Conservation (phyloP, 1,284 basidiomycete species). For the Moesziomyces antarcticus region DNA sequence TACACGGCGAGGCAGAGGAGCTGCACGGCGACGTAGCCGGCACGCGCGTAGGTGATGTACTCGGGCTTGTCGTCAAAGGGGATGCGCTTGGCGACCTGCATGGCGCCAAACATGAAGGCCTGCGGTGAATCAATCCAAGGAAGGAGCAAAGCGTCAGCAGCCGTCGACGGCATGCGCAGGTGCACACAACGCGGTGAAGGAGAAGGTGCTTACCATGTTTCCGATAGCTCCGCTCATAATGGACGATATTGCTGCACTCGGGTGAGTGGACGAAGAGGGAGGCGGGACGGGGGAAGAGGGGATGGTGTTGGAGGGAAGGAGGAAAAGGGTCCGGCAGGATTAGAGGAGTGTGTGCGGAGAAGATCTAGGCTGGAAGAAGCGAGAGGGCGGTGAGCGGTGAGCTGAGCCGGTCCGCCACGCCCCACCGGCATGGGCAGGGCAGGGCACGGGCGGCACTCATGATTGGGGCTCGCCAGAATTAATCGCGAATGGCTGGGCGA, state of each 20-base stretch:
- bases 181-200: neutral
- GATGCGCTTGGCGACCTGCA: conserved; percentile 83
- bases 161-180: neutral
- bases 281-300: neutral
- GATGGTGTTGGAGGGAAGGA: conserved; percentile 2
- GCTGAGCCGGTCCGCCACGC: neutral
- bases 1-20: conserved; percentile 77
- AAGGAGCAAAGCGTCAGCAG: neutral
- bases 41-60: conserved; percentile 82
- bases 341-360: neutral
- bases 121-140: neutral
- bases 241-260: conserved; percentile 7
- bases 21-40: conserved; percentile 83
- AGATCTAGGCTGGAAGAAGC: conserved; percentile 2
- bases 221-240: conserved; percentile 52
- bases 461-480: too few relatives aligned
- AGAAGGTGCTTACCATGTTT: conserved; percentile 45
- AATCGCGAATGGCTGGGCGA: neutral
- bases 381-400: neutral
- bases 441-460: too few relatives aligned
- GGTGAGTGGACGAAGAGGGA: conserved; percentile 4
- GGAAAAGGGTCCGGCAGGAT: neutral
- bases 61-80: conserved; percentile 86
- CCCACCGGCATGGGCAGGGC: too few relatives aligned
- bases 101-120: conserved; percentile 62